Evolutionary conservation across 1,284 basidiomycete genomes (phyloP).

Genomic region (Mixia osmundae): DNA sequence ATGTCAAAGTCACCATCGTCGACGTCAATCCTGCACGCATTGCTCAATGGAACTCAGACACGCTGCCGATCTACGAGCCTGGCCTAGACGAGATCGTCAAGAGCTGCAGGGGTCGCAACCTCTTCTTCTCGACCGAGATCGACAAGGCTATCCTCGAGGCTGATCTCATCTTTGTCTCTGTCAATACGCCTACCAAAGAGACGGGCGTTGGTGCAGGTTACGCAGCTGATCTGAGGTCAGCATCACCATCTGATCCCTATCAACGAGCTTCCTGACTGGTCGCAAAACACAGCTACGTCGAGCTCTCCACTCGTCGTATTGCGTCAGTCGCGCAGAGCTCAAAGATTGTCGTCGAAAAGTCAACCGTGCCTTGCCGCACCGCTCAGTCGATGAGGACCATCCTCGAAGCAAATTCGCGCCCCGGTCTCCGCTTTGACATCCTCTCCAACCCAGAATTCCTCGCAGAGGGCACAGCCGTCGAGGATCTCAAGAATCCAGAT

Average conservation of each 20-base stretch:
- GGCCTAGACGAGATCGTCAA: slow-evolving; percentile 86
- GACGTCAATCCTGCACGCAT: slow-evolving; percentile 86
- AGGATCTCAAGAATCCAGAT: slow-evolving; percentile 68
- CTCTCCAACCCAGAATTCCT: slow-evolving; percentile 98
- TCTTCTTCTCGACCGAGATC: slow-evolving; percentile 92
- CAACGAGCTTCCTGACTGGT: background rate
- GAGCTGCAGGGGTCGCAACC: slow-evolving; percentile 66
- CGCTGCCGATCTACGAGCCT: slow-evolving; percentile 76
- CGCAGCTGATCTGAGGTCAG: slow-evolving; percentile 88
- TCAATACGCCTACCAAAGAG: slow-evolving; percentile 98
- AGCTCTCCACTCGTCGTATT: slow-evolving; percentile 85
- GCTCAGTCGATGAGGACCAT: slow-evolving; percentile 98
- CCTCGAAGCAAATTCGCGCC: slow-evolving; percentile 88
- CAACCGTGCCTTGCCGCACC: slow-evolving; percentile 92
- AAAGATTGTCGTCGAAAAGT: slow-evolving; percentile 99
- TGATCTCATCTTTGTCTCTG: slow-evolving; percentile 39
- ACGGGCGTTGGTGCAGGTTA: slow-evolving; percentile 88
- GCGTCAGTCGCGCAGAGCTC: slow-evolving; percentile 67
- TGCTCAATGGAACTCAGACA: slow-evolving; percentile 71
- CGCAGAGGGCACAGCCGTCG: slow-evolving; percentile 88
- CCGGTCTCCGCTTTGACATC: slow-evolving; percentile 81
- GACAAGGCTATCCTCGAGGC: slow-evolving; percentile 81
- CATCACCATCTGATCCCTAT: slow-evolving; percentile 7
- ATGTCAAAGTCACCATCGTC: slow-evolving; percentile 33
- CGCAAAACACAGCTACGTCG: slow-evolving; percentile 50